phyloP scores from a whole-genome alignment of 192 early-diverging fungal genomes.

The Dissophora ornata region DNA sequence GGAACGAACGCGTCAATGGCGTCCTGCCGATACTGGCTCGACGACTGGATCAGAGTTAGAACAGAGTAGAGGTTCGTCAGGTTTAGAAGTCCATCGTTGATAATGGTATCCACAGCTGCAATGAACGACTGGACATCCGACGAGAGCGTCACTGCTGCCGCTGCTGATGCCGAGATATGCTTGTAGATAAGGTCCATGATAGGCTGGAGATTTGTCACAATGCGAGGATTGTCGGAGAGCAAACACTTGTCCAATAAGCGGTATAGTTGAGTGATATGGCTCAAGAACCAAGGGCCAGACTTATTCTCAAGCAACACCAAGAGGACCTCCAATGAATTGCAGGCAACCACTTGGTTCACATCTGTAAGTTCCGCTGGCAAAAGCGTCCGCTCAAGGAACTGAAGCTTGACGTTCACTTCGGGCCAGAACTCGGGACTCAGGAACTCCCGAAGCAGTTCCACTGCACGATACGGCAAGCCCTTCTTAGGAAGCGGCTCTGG shows the following conservation, averaged over 20 bases:
- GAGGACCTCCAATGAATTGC: constrained; percentile 79
- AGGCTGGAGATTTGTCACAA: constrained; percentile 77
- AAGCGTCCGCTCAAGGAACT: constrained; percentile 74
- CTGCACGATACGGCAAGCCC: constrained; percentile 66
- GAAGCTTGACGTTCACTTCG: constrained; percentile 74
- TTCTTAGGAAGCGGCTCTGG: constrained; percentile 62
- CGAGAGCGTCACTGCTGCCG: constrained; percentile 57
- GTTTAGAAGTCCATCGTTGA: constrained; percentile 75
- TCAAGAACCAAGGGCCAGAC: constrained; percentile 70
- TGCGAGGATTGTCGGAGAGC: constrained; percentile 76
- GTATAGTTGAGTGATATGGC: constrained; percentile 71
- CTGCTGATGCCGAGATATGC: constrained; percentile 55
- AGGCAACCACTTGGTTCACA: constrained; percentile 62
- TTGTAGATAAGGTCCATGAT: constrained; percentile 81
- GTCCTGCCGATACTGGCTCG: constrained; percentile 69
- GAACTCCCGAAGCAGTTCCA: constrained; percentile 72
- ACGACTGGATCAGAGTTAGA: constrained; percentile 75
- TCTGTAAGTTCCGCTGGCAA: constrained; percentile 68
- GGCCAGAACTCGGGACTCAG: constrained; percentile 76
- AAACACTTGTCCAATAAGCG: constrained; percentile 76
- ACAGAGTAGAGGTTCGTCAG: constrained; percentile 74
- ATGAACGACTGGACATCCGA: constrained; percentile 59
- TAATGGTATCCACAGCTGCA: constrained; percentile 68
- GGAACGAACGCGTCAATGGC: constrained; percentile 78
- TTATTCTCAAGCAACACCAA: constrained; percentile 70